A percentile compares a stretch with the other conserved stretches of the same genome.
phyloP scores from a whole-genome alignment of 805 yeast genomes.

The Pichia kluyveri region DNA sequence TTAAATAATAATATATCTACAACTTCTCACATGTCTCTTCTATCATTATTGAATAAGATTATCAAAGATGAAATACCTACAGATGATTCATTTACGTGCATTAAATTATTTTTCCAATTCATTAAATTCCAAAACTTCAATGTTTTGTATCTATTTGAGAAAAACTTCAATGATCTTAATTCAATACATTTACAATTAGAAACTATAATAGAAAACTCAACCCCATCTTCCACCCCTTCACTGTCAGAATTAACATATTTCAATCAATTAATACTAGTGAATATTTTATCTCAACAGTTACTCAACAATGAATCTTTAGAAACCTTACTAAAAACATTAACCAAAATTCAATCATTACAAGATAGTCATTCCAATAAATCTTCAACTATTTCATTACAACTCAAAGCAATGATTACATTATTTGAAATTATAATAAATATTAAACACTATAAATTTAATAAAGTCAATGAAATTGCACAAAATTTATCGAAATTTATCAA shows the following conservation, averaged over 20 bases:
- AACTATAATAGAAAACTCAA: background rate
- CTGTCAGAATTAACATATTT: background rate
- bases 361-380: background rate
- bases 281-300: background rate
- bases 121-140: conserved; percentile 26
- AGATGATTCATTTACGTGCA: background rate
- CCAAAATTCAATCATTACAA: background rate
- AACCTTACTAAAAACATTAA: background rate
- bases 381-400: background rate
- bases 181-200: background rate
- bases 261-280: background rate
- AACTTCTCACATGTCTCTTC: conserved; percentile 13
- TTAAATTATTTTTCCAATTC: conserved; percentile 25
- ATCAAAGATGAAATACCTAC: conserved; percentile 13
- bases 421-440: background rate
- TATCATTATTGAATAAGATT: conserved; percentile 25
- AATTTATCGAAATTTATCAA: background rate
- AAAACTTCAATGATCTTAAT: conserved; percentile 14
- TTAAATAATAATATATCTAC: conserved; percentile 19
- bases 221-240: background rate
- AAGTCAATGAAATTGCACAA: background rate
- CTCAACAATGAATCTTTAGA: background rate
- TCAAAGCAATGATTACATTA: conserved; percentile 8
- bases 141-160: conserved; percentile 18
- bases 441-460: background rate